These are phyloP conservation scores for Pseudocercospora vitis DNA, from an alignment of 2,329 filamentous ascomycete species.

Conservation along the genomic window DNA sequence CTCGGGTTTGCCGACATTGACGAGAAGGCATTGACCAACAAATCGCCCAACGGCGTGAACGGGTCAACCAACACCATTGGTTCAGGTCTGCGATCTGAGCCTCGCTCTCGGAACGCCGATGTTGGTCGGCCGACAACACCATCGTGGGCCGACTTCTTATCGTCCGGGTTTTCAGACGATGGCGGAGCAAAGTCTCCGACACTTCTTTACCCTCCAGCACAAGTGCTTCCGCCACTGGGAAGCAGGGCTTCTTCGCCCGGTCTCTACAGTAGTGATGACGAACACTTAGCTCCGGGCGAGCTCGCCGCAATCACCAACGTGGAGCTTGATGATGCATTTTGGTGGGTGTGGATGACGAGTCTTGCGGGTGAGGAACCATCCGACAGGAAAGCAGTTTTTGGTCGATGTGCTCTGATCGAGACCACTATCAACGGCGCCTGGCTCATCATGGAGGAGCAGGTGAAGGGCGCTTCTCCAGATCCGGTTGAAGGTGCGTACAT, in stretches of 20 bases:
- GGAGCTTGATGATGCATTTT: slow-evolving; percentile 91
- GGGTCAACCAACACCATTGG: slow-evolving; percentile 28
- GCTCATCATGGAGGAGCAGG: slow-evolving; percentile 94
- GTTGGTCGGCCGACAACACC: slow-evolving; percentile 85
- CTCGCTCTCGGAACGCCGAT: slow-evolving; percentile 66
- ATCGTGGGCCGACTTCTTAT: slow-evolving; percentile 97
- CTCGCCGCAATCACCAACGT: slow-evolving; percentile 85
- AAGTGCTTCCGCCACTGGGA: slow-evolving; percentile 77
- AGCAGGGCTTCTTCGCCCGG: slow-evolving; percentile 24
- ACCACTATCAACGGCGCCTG: slow-evolving; percentile 83
- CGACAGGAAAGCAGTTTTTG: slow-evolving; percentile 86
- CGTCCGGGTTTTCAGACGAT: slow-evolving; percentile 83
- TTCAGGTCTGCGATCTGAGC: slow-evolving; percentile 61
- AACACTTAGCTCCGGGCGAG: slow-evolving; percentile 83
- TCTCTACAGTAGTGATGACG: slow-evolving; percentile 57
- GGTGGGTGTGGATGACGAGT: slow-evolving; percentile 99
- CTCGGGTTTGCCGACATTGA: slow-evolving; percentile 82
- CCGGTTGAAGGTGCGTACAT: slow-evolving; percentile 85
- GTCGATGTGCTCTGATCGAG: slow-evolving; percentile 87
- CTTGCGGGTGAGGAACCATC: slow-evolving; percentile 85
- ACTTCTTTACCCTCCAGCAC: slow-evolving; percentile 83
- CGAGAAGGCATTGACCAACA: slow-evolving; percentile 24
- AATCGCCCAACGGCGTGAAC: slow-evolving; percentile 24
- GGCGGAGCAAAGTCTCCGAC: slow-evolving; percentile 53
- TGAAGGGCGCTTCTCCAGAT: slow-evolving; percentile 86